Conservation (phyloP, 2,329 filamentous ascomycete species). For the Periconia macrospinosa region DNA sequence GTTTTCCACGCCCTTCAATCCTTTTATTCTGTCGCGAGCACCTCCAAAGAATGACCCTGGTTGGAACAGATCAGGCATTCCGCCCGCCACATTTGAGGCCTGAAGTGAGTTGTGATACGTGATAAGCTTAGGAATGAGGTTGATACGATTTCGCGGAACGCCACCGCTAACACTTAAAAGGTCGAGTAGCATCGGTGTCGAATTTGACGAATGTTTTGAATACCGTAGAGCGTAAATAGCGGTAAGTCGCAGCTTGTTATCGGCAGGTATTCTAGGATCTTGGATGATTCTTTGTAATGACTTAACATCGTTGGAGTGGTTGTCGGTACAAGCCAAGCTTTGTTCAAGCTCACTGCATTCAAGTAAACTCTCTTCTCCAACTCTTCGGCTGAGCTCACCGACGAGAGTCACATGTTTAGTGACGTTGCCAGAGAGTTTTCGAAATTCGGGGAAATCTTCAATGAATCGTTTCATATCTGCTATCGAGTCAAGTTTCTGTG, state of each 20-base stretch:
- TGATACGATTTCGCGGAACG: constrained; percentile 73
- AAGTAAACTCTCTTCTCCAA: constrained; percentile 83
- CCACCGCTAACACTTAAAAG: constrained; percentile 82
- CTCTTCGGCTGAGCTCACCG: constrained; percentile 85
- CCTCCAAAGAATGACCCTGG: constrained; percentile 84
- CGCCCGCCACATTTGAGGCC: constrained; percentile 68
- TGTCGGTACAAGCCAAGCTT: constrained; percentile 94
- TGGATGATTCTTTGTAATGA: constrained; percentile 85
- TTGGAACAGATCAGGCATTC: constrained; percentile 90
- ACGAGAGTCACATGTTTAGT: constrained; percentile 98
- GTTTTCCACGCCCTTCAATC: constrained; percentile 95
- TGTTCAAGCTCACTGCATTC: constrained; percentile 98
- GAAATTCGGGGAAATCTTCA: constrained; percentile 97
- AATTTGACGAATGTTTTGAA: constrained; percentile 80
- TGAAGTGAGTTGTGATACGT: constrained; percentile 87
- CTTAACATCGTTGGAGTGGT: constrained; percentile 89
- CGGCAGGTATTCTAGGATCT: constrained; percentile 71
- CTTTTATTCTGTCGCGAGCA: constrained; percentile 85
- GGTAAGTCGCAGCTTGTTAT: constrained; percentile 86
- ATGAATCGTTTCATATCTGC: constrained; percentile 99
- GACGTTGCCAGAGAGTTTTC: constrained; percentile 94
- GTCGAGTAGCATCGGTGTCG: constrained; percentile 82
- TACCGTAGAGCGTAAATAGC: constrained; percentile 95
- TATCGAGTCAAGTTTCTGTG: constrained; percentile 94
- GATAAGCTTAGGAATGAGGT: constrained; percentile 79